Evolutionary conservation across 2,329 filamentous ascomycete species (phyloP).

Genomic region (Coniosporium tulheliwenetii): DNA sequence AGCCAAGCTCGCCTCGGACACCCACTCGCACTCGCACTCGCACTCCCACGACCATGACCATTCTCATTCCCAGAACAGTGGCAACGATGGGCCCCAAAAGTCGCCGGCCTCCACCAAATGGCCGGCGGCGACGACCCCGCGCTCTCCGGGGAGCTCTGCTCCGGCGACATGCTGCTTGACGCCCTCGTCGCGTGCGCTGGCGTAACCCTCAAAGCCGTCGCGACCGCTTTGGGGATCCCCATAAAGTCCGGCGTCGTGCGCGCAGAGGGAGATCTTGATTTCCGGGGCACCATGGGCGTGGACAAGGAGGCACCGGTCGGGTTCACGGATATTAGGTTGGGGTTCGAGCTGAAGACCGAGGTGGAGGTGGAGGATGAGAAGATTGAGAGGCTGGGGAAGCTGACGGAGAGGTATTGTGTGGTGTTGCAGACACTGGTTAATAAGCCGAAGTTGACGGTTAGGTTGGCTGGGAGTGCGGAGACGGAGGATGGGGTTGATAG

Average conservation of each 20-base stretch:
- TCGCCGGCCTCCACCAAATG: constrained; percentile 31
- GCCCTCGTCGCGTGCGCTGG: constrained; percentile 34
- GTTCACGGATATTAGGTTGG: constrained; percentile 29
- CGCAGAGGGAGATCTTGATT: constrained; percentile 33
- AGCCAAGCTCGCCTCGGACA: constrained; percentile 9
- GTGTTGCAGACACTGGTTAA: constrained; percentile 23
- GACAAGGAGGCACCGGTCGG: constrained; percentile 28
- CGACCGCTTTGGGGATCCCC: constrained; percentile 29
- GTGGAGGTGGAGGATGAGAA: constrained; percentile 24
- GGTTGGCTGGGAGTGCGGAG: constrained; percentile 11
- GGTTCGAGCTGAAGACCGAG: constrained; percentile 25
- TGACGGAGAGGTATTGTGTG: constrained; percentile 36
- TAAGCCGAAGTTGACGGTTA: constrained; percentile 19
- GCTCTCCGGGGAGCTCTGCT: constrained; percentile 32
- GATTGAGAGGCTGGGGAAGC: constrained; percentile 28
- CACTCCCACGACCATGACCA: too few relatives aligned
- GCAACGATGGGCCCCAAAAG: background rate
- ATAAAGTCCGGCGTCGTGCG: constrained; percentile 25
- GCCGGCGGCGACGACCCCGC: constrained; percentile 27
- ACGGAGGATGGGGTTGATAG: constrained; percentile 13
- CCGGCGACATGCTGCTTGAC: constrained; percentile 34
- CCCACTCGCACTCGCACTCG: too few relatives aligned
- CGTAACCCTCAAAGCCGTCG: constrained; percentile 35
- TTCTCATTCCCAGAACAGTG: too few relatives aligned
- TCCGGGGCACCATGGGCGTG: constrained; percentile 33